Evolutionary conservation across 2,329 filamentous ascomycete species (phyloP), one percentile per base, ranked within the genome.

Genomic region (Ceratocystis smalleyi): DNA sequence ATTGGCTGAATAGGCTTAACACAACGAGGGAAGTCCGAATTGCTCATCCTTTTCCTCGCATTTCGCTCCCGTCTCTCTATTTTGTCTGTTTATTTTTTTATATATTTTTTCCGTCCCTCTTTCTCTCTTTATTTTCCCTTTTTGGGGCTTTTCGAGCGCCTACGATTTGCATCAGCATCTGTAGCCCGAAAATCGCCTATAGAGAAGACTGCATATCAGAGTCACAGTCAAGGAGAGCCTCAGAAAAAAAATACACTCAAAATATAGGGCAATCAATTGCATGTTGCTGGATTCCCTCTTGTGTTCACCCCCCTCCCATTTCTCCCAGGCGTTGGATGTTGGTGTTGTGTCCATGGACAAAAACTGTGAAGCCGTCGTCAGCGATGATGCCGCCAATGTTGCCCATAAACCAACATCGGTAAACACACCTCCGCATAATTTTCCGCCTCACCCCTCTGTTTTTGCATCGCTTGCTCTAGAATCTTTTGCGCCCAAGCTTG

Each of bases 331-430:
- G 40, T n/a, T 19, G 15, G 54, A 57, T 35, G 54, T 47, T 40
- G 40, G 43, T 40, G 40, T 40, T 49, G 59, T 61, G 43, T 47
- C 59, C 22, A 61, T 61, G 59, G 59, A 61, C 40, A 61, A 30
- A 30, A 45, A 45, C 32, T 17, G 59, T 61, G 59, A 61, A 61
- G 59, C 59, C 59, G 30, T 61, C 59, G 43, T 47, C 30, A 47
- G 59, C 47, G 59, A 61, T 61, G 45, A 49, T 61, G 22, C 59
- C n/a, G 59, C 43, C 43, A 19, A 61, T 47, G 59, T 47, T 47
- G 22, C 45, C 7, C 35, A 47, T 30, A 61, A 27, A 45, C 15
- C 43, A 61, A 47, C 43, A 32, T 61, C 15, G 59, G 35, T 47
- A 47, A 43, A 61, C 59, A 61, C n/a, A 15, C 15, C 59, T 49